Evolutionary conservation across 441 rosid genomes (phyloP), one percentile per base, ranked within the genome.

Genomic region (Omphalea diandra): DNA sequence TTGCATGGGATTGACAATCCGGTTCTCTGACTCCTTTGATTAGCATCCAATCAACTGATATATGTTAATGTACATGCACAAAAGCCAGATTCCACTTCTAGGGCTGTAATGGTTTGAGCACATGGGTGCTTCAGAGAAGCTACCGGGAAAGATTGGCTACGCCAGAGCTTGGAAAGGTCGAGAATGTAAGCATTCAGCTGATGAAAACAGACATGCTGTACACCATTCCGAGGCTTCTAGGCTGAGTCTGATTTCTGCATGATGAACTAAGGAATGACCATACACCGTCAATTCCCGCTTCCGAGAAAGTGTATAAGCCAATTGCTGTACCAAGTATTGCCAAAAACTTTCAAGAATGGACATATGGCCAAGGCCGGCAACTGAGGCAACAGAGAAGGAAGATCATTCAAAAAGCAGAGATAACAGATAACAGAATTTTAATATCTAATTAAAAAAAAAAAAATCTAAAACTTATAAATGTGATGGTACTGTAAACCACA

Each of bases 341-440:
- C 46, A 41, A 71, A 32, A 43, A 46, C 22, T 26, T 40, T 20
- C 5, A 12, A 12, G 41, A 6, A 38, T 10, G 24, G 33, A n/a
- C n/a, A 44, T 5, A 4, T 27, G 26, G 40, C 38, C 31, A 17
- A 38, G 41, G 26, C 20, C 33, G 44, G 54, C 1, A 44, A 43
- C 49, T 33, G 64, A 54, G 62, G 6, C 22, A 27, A 20, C 3
- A 18, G 18, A 59, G 14, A 46, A 6, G 14, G 32, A 43, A 18
- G 32, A 53, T 58, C 4, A 58, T 58, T 69, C 32, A 24, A 22
- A 58, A 58, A n/a, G n/a, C n/a, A n/a, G n/a, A n/a, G n/a, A n/a
- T n/a, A n/a, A n/a, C n/a, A n/a, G n/a, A n/a, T n/a, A n/a, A n/a
- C n/a, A n/a, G n/a, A n/a, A n/a, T n/a, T n/a, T n/a, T n/a, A n/a